Base-by-base conservation (phyloP, 176 grass and related monocot species). In the Carex kokanica region DNA sequence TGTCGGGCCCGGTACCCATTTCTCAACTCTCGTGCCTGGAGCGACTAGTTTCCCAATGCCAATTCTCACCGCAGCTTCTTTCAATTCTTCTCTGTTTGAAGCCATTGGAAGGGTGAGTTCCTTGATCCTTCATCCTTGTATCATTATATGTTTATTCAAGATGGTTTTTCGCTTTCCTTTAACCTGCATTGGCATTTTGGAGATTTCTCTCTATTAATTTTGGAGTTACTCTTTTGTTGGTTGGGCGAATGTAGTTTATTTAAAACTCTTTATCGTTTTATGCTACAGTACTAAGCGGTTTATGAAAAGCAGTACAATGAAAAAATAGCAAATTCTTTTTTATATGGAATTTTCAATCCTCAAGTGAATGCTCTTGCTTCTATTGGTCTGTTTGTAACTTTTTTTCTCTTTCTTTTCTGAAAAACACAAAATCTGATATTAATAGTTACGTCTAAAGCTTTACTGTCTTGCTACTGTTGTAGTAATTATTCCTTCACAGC, bases 21-120 rank as follows among this genome's bases (percentile, higher is more conserved):
- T 98, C 88, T 90, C 96, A 25, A 5, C 75, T 81, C 89, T 95
- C 0, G 89, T 98, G 0, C 93, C 96, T 0, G 93, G 58, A 34
- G 96, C 96, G n/a, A 98, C 96, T 66, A 98, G 96, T 84, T 98
- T 98, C 69, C 96, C 96, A 15, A 91, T 93, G 87, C 92, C 92
- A 20, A 90, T 98, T 60, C 87, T 93, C 87, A 95, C 96, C 8
- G 93, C 93, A 21, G 96, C 96, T 0, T 93, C 96, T 1, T 98
- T 98, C 90, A 98, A 98, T 79, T 86, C 66, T 74, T 84, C 96
- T 32, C 91, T 98, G 66, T 98, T 98, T 86, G 84, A 88, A 57
- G 41, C 88, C 91, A 95, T 94, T 57, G 92, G 91, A 64, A 82
- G 93, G 90, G 94, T 97, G 36, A 90, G 80, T 56, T 66, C 88